These are phyloP conservation scores for Salix caprea DNA, from an alignment of 345 rosid species.

Conservation along the genomic window DNA sequence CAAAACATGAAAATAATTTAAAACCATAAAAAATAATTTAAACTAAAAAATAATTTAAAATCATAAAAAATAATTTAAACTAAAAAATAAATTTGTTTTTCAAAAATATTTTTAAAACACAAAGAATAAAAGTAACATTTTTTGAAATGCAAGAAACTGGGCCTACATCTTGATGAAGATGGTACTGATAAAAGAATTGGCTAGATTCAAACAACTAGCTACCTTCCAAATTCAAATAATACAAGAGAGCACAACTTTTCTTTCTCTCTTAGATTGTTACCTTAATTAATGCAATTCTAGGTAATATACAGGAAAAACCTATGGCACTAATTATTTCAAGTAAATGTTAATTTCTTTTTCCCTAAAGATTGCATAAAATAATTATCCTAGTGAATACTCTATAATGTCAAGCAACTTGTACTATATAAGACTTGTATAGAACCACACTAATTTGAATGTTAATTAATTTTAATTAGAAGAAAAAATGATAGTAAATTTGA, in stretches of 20 bases:
- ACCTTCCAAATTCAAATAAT: slow-evolving; percentile 7
- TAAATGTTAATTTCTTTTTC: background rate
- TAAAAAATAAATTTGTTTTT: no score
- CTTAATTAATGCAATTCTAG: background rate
- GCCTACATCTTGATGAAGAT: background rate
- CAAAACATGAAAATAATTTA: no score
- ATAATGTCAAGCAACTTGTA: no score
- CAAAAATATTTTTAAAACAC: no score
- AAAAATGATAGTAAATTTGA: no score
- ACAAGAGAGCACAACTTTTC: background rate
- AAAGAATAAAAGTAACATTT: rapidly evolving
- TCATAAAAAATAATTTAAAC: no score
- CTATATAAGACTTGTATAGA: no score
- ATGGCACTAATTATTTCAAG: background rate
- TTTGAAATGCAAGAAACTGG: no score
- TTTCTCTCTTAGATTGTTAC: background rate
- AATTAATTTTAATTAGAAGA: no score
- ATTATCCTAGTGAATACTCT: background rate
- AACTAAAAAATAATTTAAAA: no score
- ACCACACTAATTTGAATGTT: no score
- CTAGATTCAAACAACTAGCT: background rate
- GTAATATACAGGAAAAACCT: background rate
- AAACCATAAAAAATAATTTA: no score
- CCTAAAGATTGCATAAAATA: background rate
- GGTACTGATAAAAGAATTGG: background rate